Evolutionary conservation across 805 yeast genomes (phyloP).

Genomic region (Sungouiozyma ichnusensis): DNA sequence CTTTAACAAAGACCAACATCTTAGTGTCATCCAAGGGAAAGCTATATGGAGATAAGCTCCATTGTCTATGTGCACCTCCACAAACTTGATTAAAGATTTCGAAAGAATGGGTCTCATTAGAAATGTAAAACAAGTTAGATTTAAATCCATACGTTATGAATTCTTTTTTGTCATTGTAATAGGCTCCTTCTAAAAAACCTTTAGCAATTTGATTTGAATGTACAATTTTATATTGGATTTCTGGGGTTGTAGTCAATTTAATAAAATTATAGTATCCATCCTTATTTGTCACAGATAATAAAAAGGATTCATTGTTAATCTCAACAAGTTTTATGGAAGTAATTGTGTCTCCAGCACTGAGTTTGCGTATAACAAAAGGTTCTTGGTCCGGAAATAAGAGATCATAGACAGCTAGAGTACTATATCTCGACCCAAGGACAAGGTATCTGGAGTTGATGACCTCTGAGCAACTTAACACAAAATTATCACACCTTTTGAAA

Average conservation of each 20-base stretch:
- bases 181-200: slow-evolving; percentile 76
- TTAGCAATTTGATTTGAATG: slow-evolving; percentile 56
- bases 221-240: slow-evolving; percentile 16
- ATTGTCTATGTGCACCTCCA: slow-evolving; percentile 86
- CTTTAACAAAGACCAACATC: slow-evolving; percentile 50
- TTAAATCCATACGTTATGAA: slow-evolving; percentile 70
- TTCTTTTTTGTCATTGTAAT: slow-evolving; percentile 33
- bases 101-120: slow-evolving; percentile 68
- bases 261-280: slow-evolving; percentile 54
- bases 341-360: slow-evolving; percentile 58
- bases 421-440: slow-evolving; percentile 62
- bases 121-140: slow-evolving; percentile 64
- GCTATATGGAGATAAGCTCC: slow-evolving; percentile 42
- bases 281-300: slow-evolving; percentile 43
- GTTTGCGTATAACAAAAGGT: slow-evolving; percentile 32
- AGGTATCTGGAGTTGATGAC: slow-evolving; percentile 34
- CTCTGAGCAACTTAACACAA: slow-evolving; percentile 50
- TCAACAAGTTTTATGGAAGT: slow-evolving; percentile 40
- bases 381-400: slow-evolving; percentile 13
- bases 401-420: slow-evolving; percentile 50
- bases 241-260: slow-evolving; percentile 17
- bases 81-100: slow-evolving; percentile 65
- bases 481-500: slow-evolving; percentile 36
- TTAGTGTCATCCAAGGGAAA: slow-evolving; percentile 20
- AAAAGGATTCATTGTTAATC: slow-evolving; percentile 10